phyloP scores from a whole-genome alignment of 768 basidiomycete species.

The Pleurotus platypus region DNA sequence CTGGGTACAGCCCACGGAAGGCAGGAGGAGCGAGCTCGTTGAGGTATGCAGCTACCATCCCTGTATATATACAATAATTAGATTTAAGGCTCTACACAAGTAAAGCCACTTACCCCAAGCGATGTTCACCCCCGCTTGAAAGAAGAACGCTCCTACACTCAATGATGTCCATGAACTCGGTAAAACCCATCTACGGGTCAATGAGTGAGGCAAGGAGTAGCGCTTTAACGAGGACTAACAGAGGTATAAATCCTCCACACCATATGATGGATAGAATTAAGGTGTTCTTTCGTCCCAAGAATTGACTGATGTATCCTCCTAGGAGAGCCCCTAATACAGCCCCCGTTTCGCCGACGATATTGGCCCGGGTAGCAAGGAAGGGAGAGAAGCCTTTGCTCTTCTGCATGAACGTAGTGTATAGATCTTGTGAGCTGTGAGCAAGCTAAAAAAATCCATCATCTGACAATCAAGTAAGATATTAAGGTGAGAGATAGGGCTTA shows the following conservation, averaged over 20 bases:
- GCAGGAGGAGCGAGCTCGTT: slow-evolving; percentile 64
- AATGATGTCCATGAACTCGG: slow-evolving; percentile 50
- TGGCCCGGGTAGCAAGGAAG: slow-evolving; percentile 49
- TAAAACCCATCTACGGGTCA: slow-evolving; percentile 50
- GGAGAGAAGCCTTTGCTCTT: slow-evolving; percentile 44
- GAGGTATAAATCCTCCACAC: slow-evolving; percentile 13
- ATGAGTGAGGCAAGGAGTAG: not conserved
- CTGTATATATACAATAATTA: not conserved
- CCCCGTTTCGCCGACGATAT: slow-evolving; percentile 46
- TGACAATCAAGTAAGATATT: not conserved
- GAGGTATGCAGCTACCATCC: slow-evolving; percentile 49
- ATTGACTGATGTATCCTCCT: slow-evolving; percentile 55
- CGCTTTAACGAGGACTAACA: not conserved
- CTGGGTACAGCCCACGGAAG: slow-evolving; percentile 64
- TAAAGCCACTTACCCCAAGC: slow-evolving; percentile 44
- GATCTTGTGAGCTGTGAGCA: slow-evolving; percentile 27
- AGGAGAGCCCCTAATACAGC: slow-evolving; percentile 40
- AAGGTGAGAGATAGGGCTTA: not conserved
- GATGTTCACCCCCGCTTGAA: slow-evolving; percentile 59
- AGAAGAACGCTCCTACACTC: slow-evolving; percentile 62
- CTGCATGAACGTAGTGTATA: slow-evolving; percentile 58
- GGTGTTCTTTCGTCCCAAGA: slow-evolving; percentile 58
- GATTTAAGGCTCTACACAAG: not conserved
- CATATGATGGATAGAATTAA: slow-evolving; percentile 23
- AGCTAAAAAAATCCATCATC: slow-evolving; percentile 1